Base-by-base conservation (phyloP, 345 rosid genomes). In the Trapa bicornis region DNA sequence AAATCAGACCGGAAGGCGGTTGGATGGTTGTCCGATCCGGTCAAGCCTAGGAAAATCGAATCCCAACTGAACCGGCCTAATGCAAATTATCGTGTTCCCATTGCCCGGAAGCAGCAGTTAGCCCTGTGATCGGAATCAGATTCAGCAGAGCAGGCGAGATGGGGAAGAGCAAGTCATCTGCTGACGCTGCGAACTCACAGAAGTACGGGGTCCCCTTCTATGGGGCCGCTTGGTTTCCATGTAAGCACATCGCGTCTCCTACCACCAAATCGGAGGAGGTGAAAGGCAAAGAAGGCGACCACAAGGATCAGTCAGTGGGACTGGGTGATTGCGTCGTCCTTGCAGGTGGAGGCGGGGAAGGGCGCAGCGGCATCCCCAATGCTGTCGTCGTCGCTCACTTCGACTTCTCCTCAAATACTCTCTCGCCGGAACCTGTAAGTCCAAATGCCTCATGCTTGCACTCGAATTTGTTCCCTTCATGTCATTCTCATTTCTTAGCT, bases 331-430 rank as follows among this genome's bases (percentile, higher is more conserved):
- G 72, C 77, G 72, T 83, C 63, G 85, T 85, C 71, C 68, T 90
- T 32, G 73, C 89, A 0, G 98, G 98, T 22, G 98, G 98, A 10
- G 97, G 98, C 0, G 98, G 97, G 10, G 91, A 86, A 66, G 98
- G 96, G 38, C 78, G 76, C 45, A 90, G 80, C 74, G 97, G 98
- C 43, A 88, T 93, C 74, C 86, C 84, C 3, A 93, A 93, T 52
- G 89, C 94, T 13, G 61, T 87, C 60, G 43, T 90, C 61, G 50
- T 93, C 68, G 74, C 79, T 29, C 75, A 61, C 47, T 84, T 80
- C 74, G 88, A 93, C 77, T 71, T 74, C 65, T 74, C 80, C 52
- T 74, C 77, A 66, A 85, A 74, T 48, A 81, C 90, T 76, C 96
- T 93, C 67, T 84, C 88, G 16, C 73, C 77, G 43, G 79, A 84